phyloP scores from a whole-genome alignment of 2,329 filamentous ascomycete species.

The Thermomyces lanuginosus region DNA sequence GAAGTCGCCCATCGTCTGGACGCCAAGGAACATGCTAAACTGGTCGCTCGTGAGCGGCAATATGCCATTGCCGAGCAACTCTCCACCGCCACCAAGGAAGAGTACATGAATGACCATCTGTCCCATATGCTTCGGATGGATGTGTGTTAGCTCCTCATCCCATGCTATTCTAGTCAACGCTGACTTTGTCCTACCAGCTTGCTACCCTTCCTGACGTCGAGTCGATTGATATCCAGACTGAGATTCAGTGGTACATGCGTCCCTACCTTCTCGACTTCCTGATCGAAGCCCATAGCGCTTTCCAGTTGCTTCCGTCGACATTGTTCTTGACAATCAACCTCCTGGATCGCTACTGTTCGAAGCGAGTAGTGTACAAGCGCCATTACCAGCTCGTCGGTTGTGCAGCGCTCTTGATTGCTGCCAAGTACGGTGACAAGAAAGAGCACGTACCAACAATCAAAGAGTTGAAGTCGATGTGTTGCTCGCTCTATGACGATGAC shows the following conservation, averaged over 20 bases:
- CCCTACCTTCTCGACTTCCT: conserved; percentile 97
- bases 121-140: conserved; percentile 94
- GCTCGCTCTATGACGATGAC: conserved; percentile 90
- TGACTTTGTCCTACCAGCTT: conserved; percentile 31
- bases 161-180: conserved; percentile 1
- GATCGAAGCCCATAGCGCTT: conserved; percentile 89
- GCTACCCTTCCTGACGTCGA: conserved; percentile 91
- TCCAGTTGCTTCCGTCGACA: conserved; percentile 83
- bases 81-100: conserved; percentile 66
- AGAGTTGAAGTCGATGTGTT: conserved; percentile 98
- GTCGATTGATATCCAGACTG: conserved; percentile 95
- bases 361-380: conserved; percentile 94
- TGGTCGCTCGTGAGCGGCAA: conserved; percentile 66
- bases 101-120: conserved; percentile 89
- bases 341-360: conserved; percentile 92
- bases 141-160: conserved; percentile 24
- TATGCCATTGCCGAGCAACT: conserved; percentile 79
- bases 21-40: conserved; percentile 58
- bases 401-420: conserved; percentile 84
- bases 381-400: conserved; percentile 97
- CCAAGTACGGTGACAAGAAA: conserved; percentile 98
- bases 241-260: conserved; percentile 99
- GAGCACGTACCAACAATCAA: conserved; percentile 94
- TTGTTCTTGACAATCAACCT: conserved; percentile 94
- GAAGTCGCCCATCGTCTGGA: conserved; percentile 42